Conservation (phyloP, 2,329 filamentous ascomycete species). For the Corynespora cassiicola region DNA sequence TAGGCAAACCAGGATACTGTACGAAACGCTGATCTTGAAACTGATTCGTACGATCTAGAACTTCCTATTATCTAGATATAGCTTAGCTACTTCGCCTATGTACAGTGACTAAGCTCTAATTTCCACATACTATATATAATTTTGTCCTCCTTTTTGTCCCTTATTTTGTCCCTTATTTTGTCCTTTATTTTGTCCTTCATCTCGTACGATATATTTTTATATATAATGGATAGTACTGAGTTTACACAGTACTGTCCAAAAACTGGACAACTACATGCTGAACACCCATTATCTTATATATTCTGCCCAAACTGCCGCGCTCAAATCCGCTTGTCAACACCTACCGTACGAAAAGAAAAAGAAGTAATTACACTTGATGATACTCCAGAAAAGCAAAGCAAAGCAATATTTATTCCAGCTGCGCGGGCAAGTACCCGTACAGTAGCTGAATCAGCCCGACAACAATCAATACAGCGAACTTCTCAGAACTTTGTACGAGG, state of each 20-base stretch:
- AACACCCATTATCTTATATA: not conserved
- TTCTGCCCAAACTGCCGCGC: not conserved
- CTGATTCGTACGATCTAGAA: not conserved
- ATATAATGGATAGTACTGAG: not conserved
- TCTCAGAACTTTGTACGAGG: not conserved
- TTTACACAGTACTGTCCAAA: not conserved
- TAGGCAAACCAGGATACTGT: slow-evolving; percentile 1
- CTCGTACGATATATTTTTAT: no score
- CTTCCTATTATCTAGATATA: not conserved
- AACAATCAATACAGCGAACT: not conserved
- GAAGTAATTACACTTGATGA: not conserved
- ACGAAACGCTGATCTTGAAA: not conserved
- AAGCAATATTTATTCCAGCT: not conserved
- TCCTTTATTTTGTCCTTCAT: no score
- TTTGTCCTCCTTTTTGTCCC: no score
- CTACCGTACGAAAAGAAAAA: slow-evolving; percentile 1
- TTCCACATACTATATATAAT: not conserved
- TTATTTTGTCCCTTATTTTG: no score
- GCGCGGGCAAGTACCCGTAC: not conserved
- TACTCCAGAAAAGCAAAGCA: not conserved
- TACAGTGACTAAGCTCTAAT: not conserved
- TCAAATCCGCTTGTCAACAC: not conserved
- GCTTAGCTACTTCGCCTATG: not conserved
- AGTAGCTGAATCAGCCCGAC: not conserved
- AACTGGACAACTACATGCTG: not conserved